These are phyloP conservation scores for Venturia nashicola DNA, from an alignment of 2,329 filamentous ascomycete genomes.

Conservation along the genomic window DNA sequence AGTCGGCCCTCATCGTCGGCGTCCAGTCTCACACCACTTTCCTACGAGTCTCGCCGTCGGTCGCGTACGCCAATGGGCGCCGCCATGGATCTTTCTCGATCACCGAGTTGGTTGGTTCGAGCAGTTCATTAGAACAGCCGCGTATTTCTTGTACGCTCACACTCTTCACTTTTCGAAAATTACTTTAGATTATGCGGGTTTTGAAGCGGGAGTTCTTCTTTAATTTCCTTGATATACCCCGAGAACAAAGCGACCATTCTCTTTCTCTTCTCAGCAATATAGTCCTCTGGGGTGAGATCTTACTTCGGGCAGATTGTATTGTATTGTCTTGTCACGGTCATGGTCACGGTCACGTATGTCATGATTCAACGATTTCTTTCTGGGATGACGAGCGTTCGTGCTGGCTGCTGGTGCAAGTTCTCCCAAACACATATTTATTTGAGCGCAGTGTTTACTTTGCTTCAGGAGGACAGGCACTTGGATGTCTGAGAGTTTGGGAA, in stretches of 20 bases:
- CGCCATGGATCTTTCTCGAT: not conserved
- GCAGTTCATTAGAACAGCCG: not conserved
- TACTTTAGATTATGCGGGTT: not conserved
- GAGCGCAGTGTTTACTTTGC: not conserved
- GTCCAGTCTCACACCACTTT: not conserved
- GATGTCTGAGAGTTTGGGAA: not conserved
- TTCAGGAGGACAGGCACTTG: not conserved
- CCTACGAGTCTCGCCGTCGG: not conserved
- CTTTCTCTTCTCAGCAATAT: not conserved
- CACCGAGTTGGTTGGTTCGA: not conserved
- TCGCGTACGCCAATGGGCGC: not conserved
- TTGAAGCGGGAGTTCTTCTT: not conserved
- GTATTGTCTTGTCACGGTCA: not conserved
- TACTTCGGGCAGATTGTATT: not conserved
- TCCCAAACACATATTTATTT: not conserved
- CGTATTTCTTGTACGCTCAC: not conserved
- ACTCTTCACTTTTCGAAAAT: too few species aligned
- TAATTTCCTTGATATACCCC: not conserved
- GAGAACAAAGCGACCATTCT: not conserved
- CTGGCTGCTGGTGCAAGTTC: not conserved
- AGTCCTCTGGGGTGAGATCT: not conserved
- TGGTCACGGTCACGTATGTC: constrained; percentile 1
- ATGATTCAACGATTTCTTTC: not conserved
- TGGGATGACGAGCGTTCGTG: not conserved
- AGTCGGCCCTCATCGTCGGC: not conserved